A percentile compares a stretch with the other conserved stretches of the same genome.
Conservation (phyloP, 169 alveolate species). For the Hepatocystis sp. region DNA sequence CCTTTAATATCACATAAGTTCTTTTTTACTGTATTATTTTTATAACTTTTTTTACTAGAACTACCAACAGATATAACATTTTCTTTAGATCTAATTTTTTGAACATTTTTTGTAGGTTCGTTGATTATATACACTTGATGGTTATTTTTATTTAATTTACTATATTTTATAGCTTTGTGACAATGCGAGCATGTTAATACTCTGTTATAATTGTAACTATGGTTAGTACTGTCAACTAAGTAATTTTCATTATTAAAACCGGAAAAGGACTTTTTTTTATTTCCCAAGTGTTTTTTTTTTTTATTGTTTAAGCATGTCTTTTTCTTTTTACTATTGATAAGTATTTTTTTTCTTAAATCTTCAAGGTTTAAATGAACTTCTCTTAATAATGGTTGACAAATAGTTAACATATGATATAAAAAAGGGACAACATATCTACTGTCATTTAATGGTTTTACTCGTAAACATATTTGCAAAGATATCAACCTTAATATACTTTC, state of each 20-base stretch:
- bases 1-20: slow-evolving; percentile 35
- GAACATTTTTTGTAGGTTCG: no score
- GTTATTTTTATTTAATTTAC: no score
- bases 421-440: slow-evolving; percentile 77
- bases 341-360: slow-evolving; percentile 10
- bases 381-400: slow-evolving; percentile 73
- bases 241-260: no score
- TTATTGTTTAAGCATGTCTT: no score
- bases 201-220: no score
- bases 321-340: slow-evolving; percentile 18
- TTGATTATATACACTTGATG: no score
- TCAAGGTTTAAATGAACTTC: slow-evolving; percentile 39
- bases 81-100: slow-evolving; percentile 18
- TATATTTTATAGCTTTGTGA: slow-evolving; percentile 68
- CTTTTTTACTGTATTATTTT: slow-evolving; percentile 7
- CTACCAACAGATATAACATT: neutral
- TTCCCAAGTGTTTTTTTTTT: no score
- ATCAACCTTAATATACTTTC: slow-evolving; percentile 80
- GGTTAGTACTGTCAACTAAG: no score
- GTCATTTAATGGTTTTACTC: slow-evolving; percentile 77
- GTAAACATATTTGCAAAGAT: slow-evolving; percentile 79
- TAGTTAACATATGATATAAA: slow-evolving; percentile 79
- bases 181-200: no score
- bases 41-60: neutral
- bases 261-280: no score